Base-by-base conservation (phyloP, 2,329 filamentous ascomycete genomes). In the Cryphonectria nitschkei region DNA sequence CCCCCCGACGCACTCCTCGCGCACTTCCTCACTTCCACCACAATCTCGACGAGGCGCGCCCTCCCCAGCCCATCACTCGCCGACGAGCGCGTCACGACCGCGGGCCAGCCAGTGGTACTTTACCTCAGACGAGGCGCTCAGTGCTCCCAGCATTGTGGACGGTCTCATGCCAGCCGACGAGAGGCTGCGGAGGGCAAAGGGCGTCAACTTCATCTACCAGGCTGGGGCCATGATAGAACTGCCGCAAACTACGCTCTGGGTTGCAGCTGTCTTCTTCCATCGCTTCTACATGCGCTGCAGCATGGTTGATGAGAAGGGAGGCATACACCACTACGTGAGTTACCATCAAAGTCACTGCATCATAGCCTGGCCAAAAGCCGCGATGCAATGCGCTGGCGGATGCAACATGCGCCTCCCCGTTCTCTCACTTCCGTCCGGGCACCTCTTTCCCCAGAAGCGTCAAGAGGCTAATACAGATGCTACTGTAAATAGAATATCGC, bases 151-250 rank as follows among this genome's bases (percentile, higher is more conserved):
- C 67, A 90, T 97, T 71, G 82, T 94, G 19, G 93, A 97, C 75
- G 95, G 95, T 32, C 88, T 98, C 79, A 80, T 89, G 11, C 86
- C 90, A 3, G 88, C 90, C 41, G 91, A 96, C 78, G 96, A 98
- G 82, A 87, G 93, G 73, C 87, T 92, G 74, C 87, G 93, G 71
- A 89, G 96, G 69, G 92, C 93, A 72, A 98, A 98, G 80, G 95
- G 96, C 63, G 92, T 98, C 78, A 97, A 97, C 80, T 99, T 99
- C 82, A 97, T 99, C 77, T 91, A 94, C 74, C 95, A 98, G 80
- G 94, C 95, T 61, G 96, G 95, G 74, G 93, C 97, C 75, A 90
- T 97, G 84, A 88, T 98, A 67, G 95, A 97, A 79, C 84, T 98
- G 65, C 95, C 95, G 16, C 95, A 98, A 80, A 89, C 96, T 69